Evolutionary conservation across 305 asterid genomes (phyloP), one percentile per base, ranked within the genome.

Genomic region (Striga hermonthica): DNA sequence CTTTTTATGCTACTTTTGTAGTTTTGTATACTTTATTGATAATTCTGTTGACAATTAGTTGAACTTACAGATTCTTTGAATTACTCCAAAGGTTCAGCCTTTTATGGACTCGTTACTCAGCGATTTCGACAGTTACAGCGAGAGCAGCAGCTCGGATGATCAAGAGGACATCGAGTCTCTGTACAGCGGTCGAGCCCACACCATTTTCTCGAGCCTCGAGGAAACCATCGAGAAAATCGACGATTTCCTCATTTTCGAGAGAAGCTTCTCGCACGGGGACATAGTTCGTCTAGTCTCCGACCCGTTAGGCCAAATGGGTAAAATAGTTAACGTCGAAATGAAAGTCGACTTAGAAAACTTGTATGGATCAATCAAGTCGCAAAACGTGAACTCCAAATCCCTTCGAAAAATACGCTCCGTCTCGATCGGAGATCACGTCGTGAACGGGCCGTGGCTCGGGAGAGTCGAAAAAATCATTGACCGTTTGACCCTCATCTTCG

Each of bases 201-300:
- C 83, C 52, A 85, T 93, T 71, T 86, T 93, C 67, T 88, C 99
- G 15, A 85, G 85, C 69, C 95, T 93, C 7, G 95, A 88, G 73
- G 95, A 93, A 53, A 74, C 89, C 36, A 84, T 93, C 4, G 88
- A 83, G 31, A 90, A 78, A 61, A 90, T 93, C 0, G 97, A 93
- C 12, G 96, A 90, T 77, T 86, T 90, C 70, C 96, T 93, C 76
- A 77, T 83, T 72, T 93, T 93, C 41, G 99, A 93, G 71, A 80
- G 95, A 67, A 81, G 82, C 3, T 90, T 81, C 76, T 15, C 72
- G 35, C 84, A 68, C 1, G 90, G 95, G 11, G 96, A 90, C 75
- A 75, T 88, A 55, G 96, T 93, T 58, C 79, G 90, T 75, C 74
- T 75, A 55, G 80, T 70, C n/a, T 79, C 84, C 0, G 93, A 93